phyloP scores from a whole-genome alignment of 176 grass and related monocot species.

The Alloteropsis semialata region DNA sequence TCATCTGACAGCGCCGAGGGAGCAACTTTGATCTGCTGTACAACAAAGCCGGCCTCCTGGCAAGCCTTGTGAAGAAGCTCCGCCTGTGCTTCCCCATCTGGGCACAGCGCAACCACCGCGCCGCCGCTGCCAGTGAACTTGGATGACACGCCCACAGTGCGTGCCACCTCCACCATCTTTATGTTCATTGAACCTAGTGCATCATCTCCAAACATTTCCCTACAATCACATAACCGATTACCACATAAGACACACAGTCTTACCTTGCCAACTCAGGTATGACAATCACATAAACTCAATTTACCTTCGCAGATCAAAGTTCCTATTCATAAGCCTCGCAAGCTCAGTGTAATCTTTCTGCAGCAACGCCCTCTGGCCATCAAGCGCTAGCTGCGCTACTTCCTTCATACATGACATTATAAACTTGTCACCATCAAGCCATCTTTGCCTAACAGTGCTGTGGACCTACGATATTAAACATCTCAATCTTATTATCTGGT shows the following conservation, averaged over 20 bases:
- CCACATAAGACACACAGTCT: not conserved
- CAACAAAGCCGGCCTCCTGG: slow-evolving; percentile 42
- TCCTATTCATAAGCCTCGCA: slow-evolving; percentile 56
- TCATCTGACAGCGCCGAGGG: slow-evolving; percentile 40
- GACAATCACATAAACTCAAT: no score
- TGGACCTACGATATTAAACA: slow-evolving; percentile 53
- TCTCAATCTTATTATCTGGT: not conserved
- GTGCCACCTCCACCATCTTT: slow-evolving; percentile 74
- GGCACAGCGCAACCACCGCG: slow-evolving; percentile 62
- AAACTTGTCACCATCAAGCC: slow-evolving; percentile 65
- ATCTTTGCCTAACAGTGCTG: slow-evolving; percentile 75
- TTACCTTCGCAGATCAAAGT: slow-evolving; percentile 74
- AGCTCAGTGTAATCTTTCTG: slow-evolving; percentile 52
- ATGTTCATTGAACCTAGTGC: slow-evolving; percentile 71
- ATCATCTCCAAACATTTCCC: slow-evolving; percentile 87
- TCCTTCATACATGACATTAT: slow-evolving; percentile 72
- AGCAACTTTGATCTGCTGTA: slow-evolving; percentile 45
- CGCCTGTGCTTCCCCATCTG: slow-evolving; percentile 37
- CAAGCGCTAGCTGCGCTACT: slow-evolving; percentile 54
- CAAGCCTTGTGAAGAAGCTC: slow-evolving; percentile 45
- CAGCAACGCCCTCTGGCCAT: slow-evolving; percentile 49
- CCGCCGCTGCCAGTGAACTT: slow-evolving; percentile 90
- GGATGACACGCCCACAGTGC: slow-evolving; percentile 49
- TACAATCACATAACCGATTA: not conserved
- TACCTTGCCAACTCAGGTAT: not conserved